Evolutionary conservation across 192 early-diverging fungal species (phyloP), one percentile per base, ranked within the genome.

Genomic region (Gamsiella multidivaricata): DNA sequence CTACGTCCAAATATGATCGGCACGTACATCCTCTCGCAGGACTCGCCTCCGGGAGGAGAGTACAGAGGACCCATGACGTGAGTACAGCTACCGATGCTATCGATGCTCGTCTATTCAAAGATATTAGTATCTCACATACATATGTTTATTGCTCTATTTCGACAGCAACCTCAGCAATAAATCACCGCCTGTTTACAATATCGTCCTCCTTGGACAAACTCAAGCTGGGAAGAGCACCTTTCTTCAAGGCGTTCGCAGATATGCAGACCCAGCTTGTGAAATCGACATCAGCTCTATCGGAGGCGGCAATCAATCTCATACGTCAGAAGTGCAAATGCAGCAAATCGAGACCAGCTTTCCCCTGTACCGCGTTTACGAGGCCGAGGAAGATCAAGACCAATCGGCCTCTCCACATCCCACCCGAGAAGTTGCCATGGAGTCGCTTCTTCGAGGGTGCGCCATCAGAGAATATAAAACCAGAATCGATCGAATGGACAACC

Each of bases 141-240:
- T n/a, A n/a, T n/a, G n/a, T n/a, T n/a, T n/a, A n/a, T n/a, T n/a
- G n/a, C n/a, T n/a, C n/a, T n/a, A n/a, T n/a, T n/a, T n/a, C n/a
- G n/a, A n/a, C n/a, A n/a, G n/a, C n/a, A n/a, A n/a, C n/a, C n/a
- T n/a, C n/a, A 2, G 29, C 49, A 22, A 8, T 42, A 31, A 54
- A 54, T 29, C 23, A 1, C 1, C 34, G 0, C 54, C 54, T 3
- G 54, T 56, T 18, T 60, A 45, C 25, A 60, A 60, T 42, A 60
- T 60, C 14, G 11, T 60, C 3, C 22, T 60, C 6, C 25, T 60
- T 8, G 57, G 57, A 43, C 41, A 60, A 45, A 60, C 57, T n/a
- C 57, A 60, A 26, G 37, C 57, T 41, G 57, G 57, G 20, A 60
- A 60, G 42, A 60, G 57, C 26, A 60, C 57, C 12, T 46, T 60